phyloP scores from a whole-genome alignment of 495 filamentous ascomycete species.

The Xanthoparmelia taractica region DNA sequence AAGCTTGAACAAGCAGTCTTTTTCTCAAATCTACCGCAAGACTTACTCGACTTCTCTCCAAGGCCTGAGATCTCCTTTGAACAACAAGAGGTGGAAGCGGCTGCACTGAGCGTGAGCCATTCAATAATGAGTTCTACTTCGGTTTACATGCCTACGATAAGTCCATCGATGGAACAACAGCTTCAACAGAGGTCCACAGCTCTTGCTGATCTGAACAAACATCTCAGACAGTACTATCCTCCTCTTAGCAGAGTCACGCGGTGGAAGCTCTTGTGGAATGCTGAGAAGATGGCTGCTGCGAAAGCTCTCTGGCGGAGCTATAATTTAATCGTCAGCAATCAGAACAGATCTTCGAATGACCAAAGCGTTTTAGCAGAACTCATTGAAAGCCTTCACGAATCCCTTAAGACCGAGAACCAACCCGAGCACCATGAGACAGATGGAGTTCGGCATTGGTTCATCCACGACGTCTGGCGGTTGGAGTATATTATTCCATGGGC shows the following conservation, averaged over 20 bases:
- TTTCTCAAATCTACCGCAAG: conserved; percentile 70
- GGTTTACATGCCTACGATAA: conserved; percentile 58
- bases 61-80: conserved; percentile 56
- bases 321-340: conserved; percentile 45
- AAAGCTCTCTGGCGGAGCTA: conserved; percentile 68
- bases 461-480: conserved; percentile 64
- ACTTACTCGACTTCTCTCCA: conserved; percentile 69
- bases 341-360: conserved; percentile 38
- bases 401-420: conserved; percentile 56
- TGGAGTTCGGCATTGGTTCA: conserved; percentile 70
- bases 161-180: conserved; percentile 72
- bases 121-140: conserved; percentile 72
- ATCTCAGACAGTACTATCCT: conserved; percentile 51
- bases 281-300: conserved; percentile 85
- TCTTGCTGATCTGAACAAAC: conserved; percentile 59
- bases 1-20: conserved; percentile 94
- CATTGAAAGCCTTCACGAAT: conserved; percentile 59
- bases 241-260: conserved; percentile 52
- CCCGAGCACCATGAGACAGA: conserved; percentile 57
- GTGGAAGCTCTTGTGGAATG: conserved; percentile 82
- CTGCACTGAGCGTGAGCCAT: conserved; percentile 69
- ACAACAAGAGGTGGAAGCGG: conserved; percentile 61
- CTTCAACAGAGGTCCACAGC: conserved; percentile 61
- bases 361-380: conserved; percentile 58
- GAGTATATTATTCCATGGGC: conserved; percentile 71